Evolutionary conservation across 2,329 filamentous ascomycete genomes (phyloP).

Genomic region (Aspergillus fumigatiaffinis): DNA sequence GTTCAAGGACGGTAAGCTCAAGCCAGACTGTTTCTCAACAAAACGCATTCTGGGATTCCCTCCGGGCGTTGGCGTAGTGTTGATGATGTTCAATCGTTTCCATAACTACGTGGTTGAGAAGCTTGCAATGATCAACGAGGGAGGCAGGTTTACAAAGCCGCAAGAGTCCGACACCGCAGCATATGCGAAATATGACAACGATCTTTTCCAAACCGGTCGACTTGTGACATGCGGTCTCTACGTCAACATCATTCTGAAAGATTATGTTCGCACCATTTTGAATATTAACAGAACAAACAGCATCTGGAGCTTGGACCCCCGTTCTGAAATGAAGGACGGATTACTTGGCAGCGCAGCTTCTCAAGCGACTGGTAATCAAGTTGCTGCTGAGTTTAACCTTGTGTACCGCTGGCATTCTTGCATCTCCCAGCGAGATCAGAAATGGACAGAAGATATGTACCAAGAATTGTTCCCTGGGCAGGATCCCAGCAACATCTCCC

Average conservation of each 20-base stretch:
- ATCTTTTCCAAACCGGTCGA: slow-evolving; percentile 53
- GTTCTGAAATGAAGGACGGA: slow-evolving; percentile 54
- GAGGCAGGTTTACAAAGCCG: slow-evolving; percentile 60
- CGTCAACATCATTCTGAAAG: slow-evolving; percentile 53
- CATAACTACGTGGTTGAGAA: slow-evolving; percentile 66
- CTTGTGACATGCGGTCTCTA: slow-evolving; percentile 54
- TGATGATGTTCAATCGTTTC: slow-evolving; percentile 67
- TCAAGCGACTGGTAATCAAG: slow-evolving; percentile 61
- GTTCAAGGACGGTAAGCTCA: slow-evolving; percentile 63
- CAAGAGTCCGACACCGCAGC: slow-evolving; percentile 35
- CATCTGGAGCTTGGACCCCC: slow-evolving; percentile 61
- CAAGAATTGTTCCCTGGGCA: slow-evolving; percentile 43
- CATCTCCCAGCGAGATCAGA: slow-evolving; percentile 58
- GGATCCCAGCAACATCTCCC: slow-evolving; percentile 31
- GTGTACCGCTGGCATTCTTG: slow-evolving; percentile 64
- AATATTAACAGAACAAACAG: slow-evolving; percentile 57
- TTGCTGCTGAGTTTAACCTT: slow-evolving; percentile 65
- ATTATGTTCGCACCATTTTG: slow-evolving; percentile 60
- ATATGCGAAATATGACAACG: slow-evolving; percentile 38
- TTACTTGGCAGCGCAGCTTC: slow-evolving; percentile 44
- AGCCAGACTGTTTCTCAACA: slow-evolving; percentile 67
- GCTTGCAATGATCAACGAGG: slow-evolving; percentile 63
- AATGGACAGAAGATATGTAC: slow-evolving; percentile 58
- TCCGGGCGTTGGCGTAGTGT: slow-evolving; percentile 62
- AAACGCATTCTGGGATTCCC: slow-evolving; percentile 63